These are phyloP conservation scores for Ascocoryne sarcoides DNA, from an alignment of 2,329 filamentous ascomycete genomes.

Conservation along the genomic window DNA sequence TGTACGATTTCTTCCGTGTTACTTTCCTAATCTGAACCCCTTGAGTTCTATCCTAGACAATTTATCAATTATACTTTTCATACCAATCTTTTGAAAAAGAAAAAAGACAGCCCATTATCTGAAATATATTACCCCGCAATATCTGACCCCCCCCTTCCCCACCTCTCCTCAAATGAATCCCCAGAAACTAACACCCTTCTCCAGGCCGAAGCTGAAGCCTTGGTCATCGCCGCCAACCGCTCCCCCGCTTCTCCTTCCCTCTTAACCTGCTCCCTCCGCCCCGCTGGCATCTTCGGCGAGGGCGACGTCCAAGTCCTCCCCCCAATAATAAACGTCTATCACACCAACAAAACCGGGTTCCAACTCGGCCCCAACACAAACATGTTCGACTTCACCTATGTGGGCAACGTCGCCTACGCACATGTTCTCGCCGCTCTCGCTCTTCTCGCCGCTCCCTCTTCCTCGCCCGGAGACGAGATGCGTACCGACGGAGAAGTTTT, in stretches of 20 bases:
- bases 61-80: neutral
- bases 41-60: too few species aligned
- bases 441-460: conserved; percentile 34
- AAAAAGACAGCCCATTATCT: too few species aligned
- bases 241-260: conserved; percentile 40
- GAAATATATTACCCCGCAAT: too few species aligned
- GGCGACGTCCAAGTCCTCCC: conserved; percentile 72
- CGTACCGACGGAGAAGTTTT: conserved; percentile 78
- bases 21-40: neutral
- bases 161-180: too few species aligned
- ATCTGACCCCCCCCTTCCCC: too few species aligned
- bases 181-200: conserved; percentile 20
- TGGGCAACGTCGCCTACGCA: conserved; percentile 63
- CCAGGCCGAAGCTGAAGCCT: conserved; percentile 66
- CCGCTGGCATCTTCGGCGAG: conserved; percentile 84
- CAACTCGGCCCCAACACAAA: conserved; percentile 72
- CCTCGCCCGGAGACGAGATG: conserved; percentile 60
- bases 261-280: conserved; percentile 73
- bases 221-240: conserved; percentile 71
- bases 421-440: conserved; percentile 68
- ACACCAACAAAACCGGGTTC: conserved; percentile 59
- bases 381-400: conserved; percentile 63
- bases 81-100: neutral
- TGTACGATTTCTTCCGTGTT: neutral
- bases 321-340: conserved; percentile 64